Evolutionary conservation across 2,329 filamentous ascomycete species (phyloP).

Genomic region (Laburnicola sp.): DNA sequence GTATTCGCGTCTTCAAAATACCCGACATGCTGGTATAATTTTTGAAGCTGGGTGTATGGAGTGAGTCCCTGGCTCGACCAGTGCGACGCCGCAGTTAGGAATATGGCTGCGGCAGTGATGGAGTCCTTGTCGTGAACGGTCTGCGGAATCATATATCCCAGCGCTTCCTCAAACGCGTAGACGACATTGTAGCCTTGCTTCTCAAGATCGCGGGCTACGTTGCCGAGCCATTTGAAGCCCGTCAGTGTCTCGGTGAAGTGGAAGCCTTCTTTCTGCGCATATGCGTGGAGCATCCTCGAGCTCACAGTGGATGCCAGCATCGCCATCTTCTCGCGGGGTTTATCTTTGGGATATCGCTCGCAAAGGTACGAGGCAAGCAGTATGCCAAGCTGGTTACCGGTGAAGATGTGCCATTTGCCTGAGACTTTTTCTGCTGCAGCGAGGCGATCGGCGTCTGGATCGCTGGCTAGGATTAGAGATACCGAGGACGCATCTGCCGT

Average conservation of each 20-base stretch:
- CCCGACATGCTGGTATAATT: conserved; percentile 61
- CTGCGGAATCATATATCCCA: conserved; percentile 67
- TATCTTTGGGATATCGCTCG: conserved; percentile 49
- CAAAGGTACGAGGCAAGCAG: conserved; percentile 62
- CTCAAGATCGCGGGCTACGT: conserved; percentile 58
- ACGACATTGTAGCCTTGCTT: conserved; percentile 54
- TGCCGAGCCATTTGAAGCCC: conserved; percentile 70
- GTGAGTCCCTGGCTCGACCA: conserved; percentile 59
- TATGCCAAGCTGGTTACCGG: conserved; percentile 66
- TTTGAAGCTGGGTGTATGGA: conserved; percentile 59
- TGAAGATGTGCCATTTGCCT: conserved; percentile 62
- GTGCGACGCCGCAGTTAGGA: conserved; percentile 58
- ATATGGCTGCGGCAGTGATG: conserved; percentile 62
- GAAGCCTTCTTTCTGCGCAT: conserved; percentile 60
- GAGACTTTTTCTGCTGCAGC: conserved; percentile 62
- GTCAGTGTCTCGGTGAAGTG: conserved; percentile 65
- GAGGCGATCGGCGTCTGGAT: conserved; percentile 68
- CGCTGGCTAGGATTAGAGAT: conserved; percentile 62
- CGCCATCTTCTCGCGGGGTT: conserved; percentile 49
- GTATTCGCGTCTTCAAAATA: conserved; percentile 66
- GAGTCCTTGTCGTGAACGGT: conserved; percentile 68
- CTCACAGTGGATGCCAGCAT: conserved; percentile 68
- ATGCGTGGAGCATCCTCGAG: conserved; percentile 62
- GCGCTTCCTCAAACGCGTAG: conserved; percentile 67
- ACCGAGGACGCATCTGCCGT: conserved; percentile 56